A percentile compares a stretch with the other conserved stretches of the same genome.
Evolutionary conservation across 768 basidiomycete genomes (phyloP).

Genomic region (Rhodotorula babjevae): DNA sequence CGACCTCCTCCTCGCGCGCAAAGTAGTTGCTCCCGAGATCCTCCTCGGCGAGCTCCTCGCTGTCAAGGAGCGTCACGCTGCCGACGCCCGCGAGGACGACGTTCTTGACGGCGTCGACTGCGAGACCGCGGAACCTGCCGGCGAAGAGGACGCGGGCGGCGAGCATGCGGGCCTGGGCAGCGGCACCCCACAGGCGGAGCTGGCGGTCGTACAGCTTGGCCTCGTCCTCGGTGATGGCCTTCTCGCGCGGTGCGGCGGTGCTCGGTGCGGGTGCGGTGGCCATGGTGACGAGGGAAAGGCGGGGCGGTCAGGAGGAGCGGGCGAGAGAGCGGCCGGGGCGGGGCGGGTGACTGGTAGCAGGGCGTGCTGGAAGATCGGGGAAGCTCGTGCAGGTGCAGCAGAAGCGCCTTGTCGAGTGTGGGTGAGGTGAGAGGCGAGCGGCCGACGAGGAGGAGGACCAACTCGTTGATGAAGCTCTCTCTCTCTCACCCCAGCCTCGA

Average conservation of each 20-base stretch:
- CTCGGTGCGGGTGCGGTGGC: background rate
- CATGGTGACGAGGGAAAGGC: background rate
- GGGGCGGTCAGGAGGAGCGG: background rate
- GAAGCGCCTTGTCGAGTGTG: no score
- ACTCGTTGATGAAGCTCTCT: no score
- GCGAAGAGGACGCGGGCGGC: constrained; percentile 78
- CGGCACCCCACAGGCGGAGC: constrained; percentile 90
- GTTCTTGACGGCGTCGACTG: constrained; percentile 94
- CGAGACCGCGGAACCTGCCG: constrained; percentile 40
- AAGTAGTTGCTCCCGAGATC: constrained; percentile 92
- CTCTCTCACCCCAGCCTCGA: no score
- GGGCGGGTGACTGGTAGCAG: no score
- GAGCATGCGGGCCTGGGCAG: constrained; percentile 70
- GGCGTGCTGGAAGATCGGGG: no score
- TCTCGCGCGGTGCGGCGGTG: background rate
- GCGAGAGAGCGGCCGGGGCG: constrained; percentile 8
- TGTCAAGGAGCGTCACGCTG: constrained; percentile 76
- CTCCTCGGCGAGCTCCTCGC: constrained; percentile 66
- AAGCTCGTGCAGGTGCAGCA: no score
- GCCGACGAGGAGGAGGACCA: no score
- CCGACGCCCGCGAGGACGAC: constrained; percentile 96
- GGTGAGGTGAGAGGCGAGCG: no score
- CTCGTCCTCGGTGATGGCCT: constrained; percentile 38
- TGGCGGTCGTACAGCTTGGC: constrained; percentile 74
- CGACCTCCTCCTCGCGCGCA: constrained; percentile 87